These are phyloP conservation scores for Eruca vesicaria DNA, from an alignment of 441 rosid genomes.

Conservation along the genomic window DNA sequence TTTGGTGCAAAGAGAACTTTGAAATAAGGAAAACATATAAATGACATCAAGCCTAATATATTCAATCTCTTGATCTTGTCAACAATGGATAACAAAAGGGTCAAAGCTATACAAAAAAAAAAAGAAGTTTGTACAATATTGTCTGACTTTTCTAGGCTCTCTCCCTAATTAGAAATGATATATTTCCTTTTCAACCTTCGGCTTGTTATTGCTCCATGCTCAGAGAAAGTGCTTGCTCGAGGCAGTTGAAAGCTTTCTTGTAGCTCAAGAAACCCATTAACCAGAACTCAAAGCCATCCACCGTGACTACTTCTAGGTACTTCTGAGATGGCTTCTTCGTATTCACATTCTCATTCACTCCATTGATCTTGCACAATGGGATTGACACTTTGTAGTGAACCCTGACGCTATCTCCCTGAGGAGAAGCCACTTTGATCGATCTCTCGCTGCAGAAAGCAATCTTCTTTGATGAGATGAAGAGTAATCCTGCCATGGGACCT, in stretches of 20 bases:
- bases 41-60: not conserved
- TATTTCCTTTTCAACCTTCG: constrained; percentile 1
- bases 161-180: constrained; percentile 13
- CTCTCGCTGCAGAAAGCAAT: constrained; percentile 71
- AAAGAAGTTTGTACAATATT: constrained; percentile 6
- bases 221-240: constrained; percentile 40
- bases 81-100: not conserved
- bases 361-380: no score
- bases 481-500: constrained; percentile 73
- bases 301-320: no score
- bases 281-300: constrained; percentile 59
- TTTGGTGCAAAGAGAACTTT: not conserved
- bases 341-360: no score
- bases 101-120: not conserved
- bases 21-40: not conserved
- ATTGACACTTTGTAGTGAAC: no score
- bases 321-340: no score
- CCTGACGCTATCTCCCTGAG: not conserved
- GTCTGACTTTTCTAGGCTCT: constrained; percentile 7
- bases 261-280: constrained; percentile 69
- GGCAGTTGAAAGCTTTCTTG: constrained; percentile 15
- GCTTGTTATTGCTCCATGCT: constrained; percentile 1
- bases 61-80: not conserved
- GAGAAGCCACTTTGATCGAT: constrained; percentile 54
- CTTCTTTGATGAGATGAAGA: constrained; percentile 41